Evolutionary conservation across 2,329 filamentous ascomycete species (phyloP), one percentile per base, ranked within the genome.

Genomic region (Neonectria hederae): DNA sequence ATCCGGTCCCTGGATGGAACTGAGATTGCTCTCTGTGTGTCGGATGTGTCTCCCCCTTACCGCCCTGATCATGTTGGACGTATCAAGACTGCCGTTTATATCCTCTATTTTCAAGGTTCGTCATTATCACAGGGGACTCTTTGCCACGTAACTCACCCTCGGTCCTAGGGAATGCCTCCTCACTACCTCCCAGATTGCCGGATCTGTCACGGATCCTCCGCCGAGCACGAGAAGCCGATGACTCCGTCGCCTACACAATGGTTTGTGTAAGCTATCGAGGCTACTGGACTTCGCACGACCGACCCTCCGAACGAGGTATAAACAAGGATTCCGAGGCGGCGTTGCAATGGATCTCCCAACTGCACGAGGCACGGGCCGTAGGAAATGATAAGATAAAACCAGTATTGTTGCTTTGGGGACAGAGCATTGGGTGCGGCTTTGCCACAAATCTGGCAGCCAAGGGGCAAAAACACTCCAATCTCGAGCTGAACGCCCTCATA

Each of bases 251-350:
- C 64, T 84, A 84, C 67, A 86, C 81, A 0, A 81, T 87, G 69
- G 79, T 87, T 9, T 86, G 86, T 63, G 76, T 89, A 32, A 88
- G 86, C 68, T 89, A 93, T 74, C 87, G 91, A 46, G 91, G 92
- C 11, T 95, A 90, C 75, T 95, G 92, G 92, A 93, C 84, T 11
- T 94, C 91, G 2, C 84, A 86, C 32, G 92, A 93, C 19, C 84
- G 89, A 4, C 87, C 92, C 8, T 90, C 88, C 3, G 91, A 94
- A 74, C 79, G 78, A 40, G 92, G 92, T 2, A 90, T 95, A 67
- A 85, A 91, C 69, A 78, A 84, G 19, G 92, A 95, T 75, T 86
- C 90, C 1, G 81, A 85, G 61, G 90, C 91, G 1, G 86, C 89
- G 8, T 74, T 92, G 22, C 70, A 80, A 10, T 93, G 90, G 90